A percentile compares a stretch with the other conserved stretches of the same genome.
Evolutionary conservation across 192 early-diverging fungal genomes (phyloP).

Genomic region (Jimgerdemannia lactiflua): DNA sequence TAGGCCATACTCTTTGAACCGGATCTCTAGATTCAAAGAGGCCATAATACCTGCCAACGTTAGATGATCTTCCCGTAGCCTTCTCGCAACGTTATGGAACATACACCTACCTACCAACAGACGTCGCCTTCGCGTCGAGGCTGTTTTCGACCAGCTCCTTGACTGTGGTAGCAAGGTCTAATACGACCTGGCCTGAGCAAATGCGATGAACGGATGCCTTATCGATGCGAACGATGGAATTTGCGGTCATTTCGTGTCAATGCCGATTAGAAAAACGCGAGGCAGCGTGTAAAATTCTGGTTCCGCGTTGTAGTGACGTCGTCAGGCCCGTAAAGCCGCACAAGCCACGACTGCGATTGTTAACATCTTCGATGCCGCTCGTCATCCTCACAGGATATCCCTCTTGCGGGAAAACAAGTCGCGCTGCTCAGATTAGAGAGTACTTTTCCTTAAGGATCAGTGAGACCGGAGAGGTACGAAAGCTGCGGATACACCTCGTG

Average conservation of each 20-base stretch:
- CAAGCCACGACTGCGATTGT: too few relatives aligned
- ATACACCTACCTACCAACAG: slow-evolving; percentile 46
- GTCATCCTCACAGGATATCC: slow-evolving; percentile 88
- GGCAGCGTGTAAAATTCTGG: too few relatives aligned
- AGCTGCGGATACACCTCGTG: slow-evolving; percentile 62
- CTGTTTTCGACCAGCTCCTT: slow-evolving; percentile 97
- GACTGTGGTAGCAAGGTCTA: slow-evolving; percentile 77
- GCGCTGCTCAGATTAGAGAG: slow-evolving; percentile 68
- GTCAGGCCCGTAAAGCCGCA: too few relatives aligned
- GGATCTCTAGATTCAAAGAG: slow-evolving; percentile 52
- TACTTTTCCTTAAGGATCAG: slow-evolving; percentile 46
- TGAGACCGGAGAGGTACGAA: slow-evolving; percentile 24
- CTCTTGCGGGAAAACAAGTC: slow-evolving; percentile 85
- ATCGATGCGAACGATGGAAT: slow-evolving; percentile 49
- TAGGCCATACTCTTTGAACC: slow-evolving; percentile 77
- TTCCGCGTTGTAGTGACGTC: too few relatives aligned
- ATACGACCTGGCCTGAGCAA: slow-evolving; percentile 88
- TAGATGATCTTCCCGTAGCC: too few relatives aligned
- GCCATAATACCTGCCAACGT: not conserved
- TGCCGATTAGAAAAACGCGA: too few relatives aligned
- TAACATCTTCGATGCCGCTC: slow-evolving; percentile 94
- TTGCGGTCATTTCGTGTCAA: slow-evolving; percentile 12
- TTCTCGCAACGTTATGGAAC: not conserved
- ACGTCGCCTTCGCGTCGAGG: slow-evolving; percentile 82
- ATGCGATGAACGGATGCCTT: slow-evolving; percentile 67